A percentile compares a stretch with the other conserved stretches of the same genome.
Evolutionary conservation across 257 asterid genomes (phyloP).

Genomic region (Paulownia fortunei): DNA sequence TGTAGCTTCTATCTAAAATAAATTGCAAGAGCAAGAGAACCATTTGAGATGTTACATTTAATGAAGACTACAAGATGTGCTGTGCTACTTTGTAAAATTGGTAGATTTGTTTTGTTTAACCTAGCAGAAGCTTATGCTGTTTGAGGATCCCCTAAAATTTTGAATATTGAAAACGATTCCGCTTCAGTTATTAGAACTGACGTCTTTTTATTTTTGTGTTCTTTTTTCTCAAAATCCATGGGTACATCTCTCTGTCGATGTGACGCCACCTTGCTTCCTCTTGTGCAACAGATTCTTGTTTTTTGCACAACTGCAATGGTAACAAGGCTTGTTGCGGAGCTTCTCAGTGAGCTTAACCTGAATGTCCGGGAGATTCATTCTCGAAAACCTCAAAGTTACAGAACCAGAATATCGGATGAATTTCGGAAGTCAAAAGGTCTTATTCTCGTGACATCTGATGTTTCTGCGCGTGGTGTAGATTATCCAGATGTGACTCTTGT

Average conservation of each 20-base stretch:
- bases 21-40: background rate
- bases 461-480: constrained; percentile 99
- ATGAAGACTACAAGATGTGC: background rate
- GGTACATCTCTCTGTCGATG: background rate
- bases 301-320: constrained; percentile 99
- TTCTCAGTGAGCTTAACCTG: constrained; percentile 80
- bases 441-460: constrained; percentile 95
- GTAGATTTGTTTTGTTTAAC: too few species aligned
- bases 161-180: background rate
- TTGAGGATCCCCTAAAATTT: background rate
- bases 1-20: background rate
- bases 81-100: background rate
- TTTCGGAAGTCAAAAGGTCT: constrained; percentile 94
- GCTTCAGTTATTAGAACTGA: background rate
- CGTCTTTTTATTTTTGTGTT: background rate
- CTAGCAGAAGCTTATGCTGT: background rate
- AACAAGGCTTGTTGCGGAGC: constrained; percentile 87
- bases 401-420: constrained; percentile 92
- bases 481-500: constrained; percentile 96
- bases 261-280: constrained; percentile 8
- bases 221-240: background rate
- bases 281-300: constrained; percentile 75
- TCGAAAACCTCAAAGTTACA: constrained; percentile 87
- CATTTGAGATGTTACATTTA: background rate
- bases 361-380: constrained; percentile 96